Evolutionary conservation across 306 rosid species (phyloP), one percentile per base, ranked within the genome.

Genomic region (Trifolium pratense): DNA sequence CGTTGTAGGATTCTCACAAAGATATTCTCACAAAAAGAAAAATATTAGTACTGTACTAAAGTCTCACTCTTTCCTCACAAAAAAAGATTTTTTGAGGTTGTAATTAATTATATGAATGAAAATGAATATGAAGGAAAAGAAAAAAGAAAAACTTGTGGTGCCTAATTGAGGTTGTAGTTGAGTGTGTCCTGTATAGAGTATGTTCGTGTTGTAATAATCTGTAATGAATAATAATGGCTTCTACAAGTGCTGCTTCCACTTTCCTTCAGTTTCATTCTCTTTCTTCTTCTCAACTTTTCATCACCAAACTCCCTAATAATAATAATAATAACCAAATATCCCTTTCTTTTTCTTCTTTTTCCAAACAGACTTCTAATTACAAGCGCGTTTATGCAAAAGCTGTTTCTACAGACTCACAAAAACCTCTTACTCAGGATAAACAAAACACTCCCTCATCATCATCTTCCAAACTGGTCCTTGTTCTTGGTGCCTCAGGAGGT

Each of bases 401-500:
- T 72, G 66, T 81, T 79, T 82, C 86, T 18, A 58, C 85, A 66
- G 68, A 62, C 63, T 53, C 77, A 4, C 82, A 57, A 12, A 72
- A 65, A 34, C 48, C 70, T 20, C 64, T 88, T 59, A 81, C 75
- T 72, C 83, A 82, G 23, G 77, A 66, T 67, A 58, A 53, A 16
- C 66, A 79, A 66, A 36, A 48, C 49, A 52, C 66, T 9, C 71
- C 84, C 12, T 64, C 71, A 4, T 32, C 83, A 15, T 62, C 83
- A 5, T 89, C 97, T 49, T 80, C 96, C 26, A 93, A 91, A 82
- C 66, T 91, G 20, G 96, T 91, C 11, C 98, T 93, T 52, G 92
- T 93, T 66, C 81, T 88, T 61, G 98, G 98, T 48, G 98, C 88
- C 59, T 73, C 97, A 0, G 98, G 98, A 2, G 98, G 98, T 23